These are phyloP conservation scores for Bolboschoenus planiculmis DNA, from an alignment of 176 grass and related monocot genomes.

Conservation along the genomic window DNA sequence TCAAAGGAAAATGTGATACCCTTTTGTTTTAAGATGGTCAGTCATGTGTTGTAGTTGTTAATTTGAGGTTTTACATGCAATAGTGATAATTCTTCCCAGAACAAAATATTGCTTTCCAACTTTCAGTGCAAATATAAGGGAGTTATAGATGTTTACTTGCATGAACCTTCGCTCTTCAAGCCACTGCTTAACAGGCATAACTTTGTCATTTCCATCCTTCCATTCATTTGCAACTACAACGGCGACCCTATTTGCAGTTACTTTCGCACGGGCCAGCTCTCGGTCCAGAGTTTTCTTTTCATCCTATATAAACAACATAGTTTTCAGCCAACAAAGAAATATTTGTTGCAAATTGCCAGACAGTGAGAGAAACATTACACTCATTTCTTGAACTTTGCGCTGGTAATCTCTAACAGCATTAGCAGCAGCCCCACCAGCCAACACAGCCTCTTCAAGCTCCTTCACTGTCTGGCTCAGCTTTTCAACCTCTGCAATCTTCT, in stretches of 20 bases:
- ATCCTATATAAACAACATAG: constrained; percentile 43
- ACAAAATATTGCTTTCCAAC: not conserved
- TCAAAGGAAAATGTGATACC: not conserved
- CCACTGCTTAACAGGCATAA: constrained; percentile 99
- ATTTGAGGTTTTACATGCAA: not conserved
- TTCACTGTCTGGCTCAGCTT: constrained; percentile 86
- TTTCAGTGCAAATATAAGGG: constrained; percentile 7
- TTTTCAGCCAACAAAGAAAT: not conserved
- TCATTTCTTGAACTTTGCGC: constrained; percentile 90
- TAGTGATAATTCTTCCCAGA: not conserved
- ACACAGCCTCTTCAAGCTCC: constrained; percentile 89
- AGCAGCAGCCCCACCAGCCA: constrained; percentile 87
- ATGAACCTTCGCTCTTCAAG: constrained; percentile 96
- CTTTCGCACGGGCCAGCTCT: constrained; percentile 85
- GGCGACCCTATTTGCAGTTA: constrained; percentile 91
- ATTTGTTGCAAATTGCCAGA: not conserved
- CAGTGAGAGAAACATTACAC: constrained; percentile 46
- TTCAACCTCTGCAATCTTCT: constrained; percentile 95
- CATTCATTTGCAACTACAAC: constrained; percentile 94
- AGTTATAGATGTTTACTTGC: constrained; percentile 42
- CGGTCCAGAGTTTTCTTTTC: constrained; percentile 84
- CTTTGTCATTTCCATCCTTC: constrained; percentile 99
- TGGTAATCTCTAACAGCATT: constrained; percentile 99
- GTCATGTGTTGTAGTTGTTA: not conserved
- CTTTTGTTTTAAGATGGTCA: not conserved